Conservation (phyloP, 2,329 filamentous ascomycete species). For the Aureobasidium zeae region DNA sequence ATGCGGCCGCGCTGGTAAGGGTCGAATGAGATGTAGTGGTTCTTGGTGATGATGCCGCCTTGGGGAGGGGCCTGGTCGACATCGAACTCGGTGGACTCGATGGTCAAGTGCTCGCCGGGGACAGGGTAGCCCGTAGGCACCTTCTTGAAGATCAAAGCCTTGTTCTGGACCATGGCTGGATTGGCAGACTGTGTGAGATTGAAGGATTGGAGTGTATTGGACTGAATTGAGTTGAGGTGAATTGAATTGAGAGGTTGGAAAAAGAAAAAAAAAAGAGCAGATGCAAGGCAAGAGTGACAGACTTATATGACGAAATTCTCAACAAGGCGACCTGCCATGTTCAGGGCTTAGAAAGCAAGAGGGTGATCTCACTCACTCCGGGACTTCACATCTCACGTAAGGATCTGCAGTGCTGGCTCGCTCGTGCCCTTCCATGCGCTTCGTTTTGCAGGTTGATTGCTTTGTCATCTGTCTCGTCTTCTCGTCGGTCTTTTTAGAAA, state of each 20-base stretch:
- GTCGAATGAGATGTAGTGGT: slow-evolving; percentile 68
- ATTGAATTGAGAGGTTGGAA: background rate
- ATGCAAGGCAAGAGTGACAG: background rate
- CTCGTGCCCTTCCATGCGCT: too few relatives aligned
- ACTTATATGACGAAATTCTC: slow-evolving; percentile 12
- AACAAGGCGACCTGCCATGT: slow-evolving; percentile 4
- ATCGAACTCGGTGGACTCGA: slow-evolving; percentile 63
- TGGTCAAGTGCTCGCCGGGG: slow-evolving; percentile 57
- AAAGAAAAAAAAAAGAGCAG: background rate
- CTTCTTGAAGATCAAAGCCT: slow-evolving; percentile 64
- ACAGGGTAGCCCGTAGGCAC: slow-evolving; percentile 58
- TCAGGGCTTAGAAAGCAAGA: slow-evolving; percentile 13
- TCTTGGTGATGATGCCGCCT: slow-evolving; percentile 60
- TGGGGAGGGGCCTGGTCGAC: slow-evolving; percentile 48
- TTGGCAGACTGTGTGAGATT: background rate
- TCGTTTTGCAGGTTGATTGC: too few relatives aligned
- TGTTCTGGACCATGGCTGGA: slow-evolving; percentile 52
- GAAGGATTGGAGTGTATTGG: background rate
- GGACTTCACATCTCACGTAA: too few relatives aligned
- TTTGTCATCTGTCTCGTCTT: too few relatives aligned
- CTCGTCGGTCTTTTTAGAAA: too few relatives aligned
- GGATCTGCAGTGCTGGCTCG: too few relatives aligned
- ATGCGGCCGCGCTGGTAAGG: slow-evolving; percentile 78
- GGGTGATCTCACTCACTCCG: too few relatives aligned
- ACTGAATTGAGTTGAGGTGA: background rate